Evolutionary conservation across 257 asterid species (phyloP), one percentile per base, ranked within the genome.

Genomic region (Perilla frutescens): DNA sequence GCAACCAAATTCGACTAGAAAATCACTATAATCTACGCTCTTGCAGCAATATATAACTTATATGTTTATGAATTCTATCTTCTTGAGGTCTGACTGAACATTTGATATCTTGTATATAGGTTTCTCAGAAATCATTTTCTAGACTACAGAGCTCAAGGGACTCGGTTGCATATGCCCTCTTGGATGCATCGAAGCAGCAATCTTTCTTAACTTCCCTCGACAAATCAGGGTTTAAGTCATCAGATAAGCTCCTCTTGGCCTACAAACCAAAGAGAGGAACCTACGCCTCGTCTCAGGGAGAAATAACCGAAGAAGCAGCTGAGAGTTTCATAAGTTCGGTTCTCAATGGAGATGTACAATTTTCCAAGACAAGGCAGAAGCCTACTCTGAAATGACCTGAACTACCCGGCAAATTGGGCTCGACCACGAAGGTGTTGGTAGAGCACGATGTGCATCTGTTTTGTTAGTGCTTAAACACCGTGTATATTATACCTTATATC

Each of bases 231-330:
- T 86, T 86, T 74, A 94, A 84, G 75, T 86, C 93, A 53, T 75
- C 86, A 3, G 89, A 87, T 44, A 79, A 58, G 55, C 71, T 94
- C 72, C 78, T 94, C 79, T 50, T 93, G 71, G 97, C 99, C 41
- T 90, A 88, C 86, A 94, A 94, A 71, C 96, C 93, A 0, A 86
- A 91, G 77, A 88, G 88, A 76, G 96, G 91, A 47, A 91, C 91
- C 44, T 94, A 83, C 40, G 95, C 92, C 0, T 70, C 73, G 4
- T 82, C 74, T 63, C 81, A 67, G 7, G 93, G 83, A 36, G 90
- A 82, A 63, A 51, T 87, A 64, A 80, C 93, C 0, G 78, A 72
- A 76, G 97, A 91, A 79, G 81, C 88, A 29, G 86, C 75, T 0
- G 97, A 91, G 88, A 73, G 72, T 34, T 94, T 94, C 64, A 73